Evolutionary conservation across 768 basidiomycete genomes (phyloP), one percentile per base, ranked within the genome.

Genomic region (Lentinula guzmanii): DNA sequence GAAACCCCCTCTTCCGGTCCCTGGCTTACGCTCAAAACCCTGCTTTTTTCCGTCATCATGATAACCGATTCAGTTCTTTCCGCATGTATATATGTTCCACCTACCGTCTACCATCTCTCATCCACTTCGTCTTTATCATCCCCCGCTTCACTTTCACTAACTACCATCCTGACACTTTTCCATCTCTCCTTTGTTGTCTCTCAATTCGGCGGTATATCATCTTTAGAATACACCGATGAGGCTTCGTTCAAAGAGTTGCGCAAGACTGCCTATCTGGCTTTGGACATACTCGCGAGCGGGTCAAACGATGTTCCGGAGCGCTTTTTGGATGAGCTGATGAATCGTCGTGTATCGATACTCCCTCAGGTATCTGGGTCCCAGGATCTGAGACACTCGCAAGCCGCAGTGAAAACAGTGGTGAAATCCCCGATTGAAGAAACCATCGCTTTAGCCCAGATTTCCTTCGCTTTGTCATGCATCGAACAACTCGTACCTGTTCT

Each of bases 401-500:
- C 28, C 3, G 28, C 28, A 28, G 28, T 28, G 33, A 5, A 34
- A 16, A 28, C 45, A 7, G 37, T n/a, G n/a, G 11, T 11, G 37
- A 24, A 41, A 37, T 37, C n/a, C 3, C 61, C 21, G 68, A 13
- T 34, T 24, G 53, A 55, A 18, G 16, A 41, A 11, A 37, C 5
- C 11, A 69, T 60, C 72, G 72, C 48, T 15, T 43, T 58, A 55
- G 76, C 79, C 1, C 82, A 83, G 66, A 72, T 74, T 61, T 87
- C 89, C 0, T 93, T 87, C 69, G 80, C 82, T 10, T 75, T 95
- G 34, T 87, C 87, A 7, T 84, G 85, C 60, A 81, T 90, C 21
- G 93, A 95, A 70, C 93, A 93, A 67, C 79, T 95, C 3, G 77
- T 93, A 9, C 82, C 86, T 0, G 77, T 81, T 4, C 72, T 94